A percentile compares a stretch with the other conserved stretches of the same genome.
phyloP scores from a whole-genome alignment of 192 early-diverging fungal genomes.

The Gamsiella multidivaricata region DNA sequence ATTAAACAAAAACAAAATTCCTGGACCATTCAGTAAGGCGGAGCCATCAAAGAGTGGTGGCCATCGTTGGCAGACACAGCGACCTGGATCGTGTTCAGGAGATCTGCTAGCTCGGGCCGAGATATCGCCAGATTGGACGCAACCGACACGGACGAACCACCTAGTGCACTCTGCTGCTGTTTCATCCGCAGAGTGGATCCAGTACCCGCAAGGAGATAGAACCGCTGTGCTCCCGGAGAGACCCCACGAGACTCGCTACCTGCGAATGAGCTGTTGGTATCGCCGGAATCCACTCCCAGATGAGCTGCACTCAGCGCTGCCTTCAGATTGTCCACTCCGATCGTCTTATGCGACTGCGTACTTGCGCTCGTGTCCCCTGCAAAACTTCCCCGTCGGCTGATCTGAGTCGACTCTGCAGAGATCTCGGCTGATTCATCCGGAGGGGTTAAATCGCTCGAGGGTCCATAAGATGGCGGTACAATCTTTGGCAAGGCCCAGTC shows the following conservation, averaged over 20 bases:
- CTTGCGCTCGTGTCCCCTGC: not conserved
- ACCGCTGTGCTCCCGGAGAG: not conserved
- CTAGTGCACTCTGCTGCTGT: not conserved
- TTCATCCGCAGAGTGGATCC: slow-evolving; percentile 5
- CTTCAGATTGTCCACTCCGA: slow-evolving; percentile 43
- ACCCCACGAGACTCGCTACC: slow-evolving; percentile 10
- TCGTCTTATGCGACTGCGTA: slow-evolving; percentile 11
- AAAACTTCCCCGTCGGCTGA: slow-evolving; percentile 11
- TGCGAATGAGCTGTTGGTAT: slow-evolving; percentile 11
- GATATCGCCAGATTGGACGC: slow-evolving; percentile 22
- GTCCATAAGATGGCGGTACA: slow-evolving; percentile 2
- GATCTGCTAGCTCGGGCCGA: slow-evolving; percentile 38
- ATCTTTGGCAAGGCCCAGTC: slow-evolving; percentile 48
- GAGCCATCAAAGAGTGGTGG: slow-evolving; percentile 11
- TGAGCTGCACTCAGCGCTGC: slow-evolving; percentile 25
- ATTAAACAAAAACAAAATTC: too few species aligned
- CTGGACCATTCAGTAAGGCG: slow-evolving; percentile 20
- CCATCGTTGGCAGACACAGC: not conserved
- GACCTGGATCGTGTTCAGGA: slow-evolving; percentile 39
- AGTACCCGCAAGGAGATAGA: slow-evolving; percentile 13
- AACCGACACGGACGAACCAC: slow-evolving; percentile 16
- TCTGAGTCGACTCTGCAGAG: slow-evolving; percentile 5
- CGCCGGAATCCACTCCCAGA: slow-evolving; percentile 9
- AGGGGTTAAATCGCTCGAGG: slow-evolving; percentile 2
- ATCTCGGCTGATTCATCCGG: slow-evolving; percentile 3